Evolutionary conservation across 2,329 filamentous ascomycete genomes (phyloP), one percentile per base, ranked within the genome.

Genomic region (Neofusicoccum laricinum): DNA sequence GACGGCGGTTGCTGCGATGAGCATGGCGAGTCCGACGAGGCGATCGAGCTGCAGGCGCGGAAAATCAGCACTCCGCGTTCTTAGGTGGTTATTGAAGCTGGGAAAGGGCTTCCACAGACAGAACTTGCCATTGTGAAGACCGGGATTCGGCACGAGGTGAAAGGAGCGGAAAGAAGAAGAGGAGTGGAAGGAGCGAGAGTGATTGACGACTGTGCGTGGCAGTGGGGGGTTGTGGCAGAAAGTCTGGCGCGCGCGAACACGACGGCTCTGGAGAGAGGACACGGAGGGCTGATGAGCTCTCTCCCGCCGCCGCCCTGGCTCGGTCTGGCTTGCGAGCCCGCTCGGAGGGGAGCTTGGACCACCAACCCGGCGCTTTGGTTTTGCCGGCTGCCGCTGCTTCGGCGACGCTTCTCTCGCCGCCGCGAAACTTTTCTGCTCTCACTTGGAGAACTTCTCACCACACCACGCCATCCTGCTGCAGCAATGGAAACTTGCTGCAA

Each of bases 1-100:
- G 76, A 91, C 86, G 72, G 85, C 83, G 69, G 88, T 88, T 72
- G 89, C 89, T 82, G 85, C 83, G 78, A 90, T 82, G 77, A 92
- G 88, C 89, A 91, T 91, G 78, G 85, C 86, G 79, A 90, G 84
- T 80, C 89, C 89, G 70, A 90, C 85, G 70, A 90, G 86, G 87
- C 92, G 93, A 86, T 96, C 95, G 81, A 97, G 90, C 95, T 99
- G 78, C 15, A 15, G 14, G 43, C 14, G 19, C 30, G 11, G n/a
- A 15, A 32, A 17, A 38, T 63, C 40, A 63, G 61, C 40, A 46
- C 40, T 53, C 1, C 30, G 10, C 25, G n/a, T 17, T 25, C n/a
- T 17, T n/a, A 17, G 21, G 30, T 19, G 8, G n/a, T 41, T 61
- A 32, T 21, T 46, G 55, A 59, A 59, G 55, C 55, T 59, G n/a